These are phyloP conservation scores for Penicillium sp. DNA, from an alignment of 2,329 filamentous ascomycete genomes.

Conservation along the genomic window DNA sequence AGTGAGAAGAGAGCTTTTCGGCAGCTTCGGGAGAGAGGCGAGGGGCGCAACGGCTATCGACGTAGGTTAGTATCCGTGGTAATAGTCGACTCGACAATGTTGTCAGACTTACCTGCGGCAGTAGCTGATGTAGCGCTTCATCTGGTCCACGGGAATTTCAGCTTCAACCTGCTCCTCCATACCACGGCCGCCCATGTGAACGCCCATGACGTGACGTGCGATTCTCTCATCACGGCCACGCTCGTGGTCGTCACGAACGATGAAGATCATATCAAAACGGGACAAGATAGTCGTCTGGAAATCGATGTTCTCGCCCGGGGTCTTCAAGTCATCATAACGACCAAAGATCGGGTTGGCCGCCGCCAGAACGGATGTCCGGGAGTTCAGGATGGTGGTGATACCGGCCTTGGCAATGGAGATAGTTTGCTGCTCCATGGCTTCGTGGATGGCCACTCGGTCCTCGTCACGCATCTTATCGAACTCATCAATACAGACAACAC, in stretches of 20 bases:
- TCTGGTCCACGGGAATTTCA: conserved; percentile 91
- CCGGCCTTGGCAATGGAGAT: conserved; percentile 98
- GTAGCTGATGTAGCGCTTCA: conserved; percentile 96
- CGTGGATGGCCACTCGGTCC: conserved; percentile 95
- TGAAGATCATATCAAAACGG: conserved; percentile 99
- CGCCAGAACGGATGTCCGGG: conserved; percentile 88
- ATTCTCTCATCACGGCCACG: conserved; percentile 86
- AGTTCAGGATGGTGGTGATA: conserved; percentile 97
- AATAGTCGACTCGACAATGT: neutral
- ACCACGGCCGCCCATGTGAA: conserved; percentile 88
- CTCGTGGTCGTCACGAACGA: conserved; percentile 93
- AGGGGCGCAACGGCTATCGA: conserved; percentile 76
- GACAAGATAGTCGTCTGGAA: conserved; percentile 98
- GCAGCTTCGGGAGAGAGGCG: conserved; percentile 85
- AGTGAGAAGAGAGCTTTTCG: conserved; percentile 94
- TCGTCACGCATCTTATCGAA: conserved; percentile 99
- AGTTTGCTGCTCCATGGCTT: conserved; percentile 99
- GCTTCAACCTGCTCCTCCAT: conserved; percentile 79
- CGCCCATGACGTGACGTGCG: conserved; percentile 93
- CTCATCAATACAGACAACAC: conserved; percentile 97
- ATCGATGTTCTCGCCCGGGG: conserved; percentile 96
- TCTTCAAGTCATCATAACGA: conserved; percentile 96
- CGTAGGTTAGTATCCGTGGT: conserved; percentile 12
- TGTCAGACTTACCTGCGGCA: conserved; percentile 75
- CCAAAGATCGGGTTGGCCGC: conserved; percentile 98